Percentiles rank a stretch among this genome's conserved stretches.
phyloP scores from a whole-genome alignment of 1,284 basidiomycete genomes.

The Boletus semigastroideus region DNA sequence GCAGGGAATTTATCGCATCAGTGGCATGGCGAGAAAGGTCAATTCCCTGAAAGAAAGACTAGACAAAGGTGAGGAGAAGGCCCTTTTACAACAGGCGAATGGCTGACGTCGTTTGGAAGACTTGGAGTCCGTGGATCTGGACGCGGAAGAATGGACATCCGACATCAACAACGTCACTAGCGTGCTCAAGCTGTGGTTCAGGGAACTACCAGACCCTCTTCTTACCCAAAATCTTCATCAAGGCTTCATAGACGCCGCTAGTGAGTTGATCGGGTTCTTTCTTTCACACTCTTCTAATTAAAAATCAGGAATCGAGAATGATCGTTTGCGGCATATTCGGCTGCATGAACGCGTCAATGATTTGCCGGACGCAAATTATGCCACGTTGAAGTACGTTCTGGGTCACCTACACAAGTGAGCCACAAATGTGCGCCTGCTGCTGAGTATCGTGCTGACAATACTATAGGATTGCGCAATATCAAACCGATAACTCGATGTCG shows the following conservation, averaged over 20 bases:
- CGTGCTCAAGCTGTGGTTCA: slow-evolving; percentile 93
- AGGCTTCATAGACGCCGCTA: slow-evolving; percentile 93
- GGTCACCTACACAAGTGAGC: slow-evolving; percentile 85
- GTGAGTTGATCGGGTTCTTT: slow-evolving; percentile 50
- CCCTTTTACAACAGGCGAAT: not conserved
- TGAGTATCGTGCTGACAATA: slow-evolving; percentile 7
- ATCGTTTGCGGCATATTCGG: slow-evolving; percentile 89
- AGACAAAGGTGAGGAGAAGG: slow-evolving; percentile 66
- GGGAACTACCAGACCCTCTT: slow-evolving; percentile 94
- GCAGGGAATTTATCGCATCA: slow-evolving; percentile 93
- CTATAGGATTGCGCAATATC: slow-evolving; percentile 69
- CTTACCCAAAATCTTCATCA: slow-evolving; percentile 84
- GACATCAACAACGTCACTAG: slow-evolving; percentile 97
- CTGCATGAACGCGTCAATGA: slow-evolving; percentile 98
- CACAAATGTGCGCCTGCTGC: not conserved
- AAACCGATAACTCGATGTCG: slow-evolving; percentile 88
- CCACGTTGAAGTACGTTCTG: slow-evolving; percentile 94
- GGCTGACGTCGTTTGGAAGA: slow-evolving; percentile 49
- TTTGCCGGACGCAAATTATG: slow-evolving; percentile 96
- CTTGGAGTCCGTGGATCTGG: slow-evolving; percentile 80
- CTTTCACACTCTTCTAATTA: slow-evolving; percentile 5
- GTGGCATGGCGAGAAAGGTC: slow-evolving; percentile 89
- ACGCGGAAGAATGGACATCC: slow-evolving; percentile 85
- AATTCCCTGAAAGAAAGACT: slow-evolving; percentile 80
- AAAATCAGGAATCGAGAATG: slow-evolving; percentile 85